Base-by-base conservation (phyloP, 1,284 basidiomycete genomes). In the Lentinula novae-zelandiae region DNA sequence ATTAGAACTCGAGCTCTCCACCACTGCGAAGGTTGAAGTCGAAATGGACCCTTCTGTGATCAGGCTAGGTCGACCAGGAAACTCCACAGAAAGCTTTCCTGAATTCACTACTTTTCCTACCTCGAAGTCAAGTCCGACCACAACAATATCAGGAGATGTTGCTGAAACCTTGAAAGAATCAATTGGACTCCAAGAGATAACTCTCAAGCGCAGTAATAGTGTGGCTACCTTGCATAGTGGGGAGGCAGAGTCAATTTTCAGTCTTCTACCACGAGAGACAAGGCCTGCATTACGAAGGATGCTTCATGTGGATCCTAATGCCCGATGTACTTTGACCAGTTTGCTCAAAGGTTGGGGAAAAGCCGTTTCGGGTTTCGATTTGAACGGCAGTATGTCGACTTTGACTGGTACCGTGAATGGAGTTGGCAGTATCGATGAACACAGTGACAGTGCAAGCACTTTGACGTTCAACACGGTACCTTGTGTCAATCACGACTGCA, bases 161-260 rank as follows among this genome's bases (percentile, higher is more conserved):
- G 31, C 63, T 67, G 38, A 69, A 69, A 42, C 62, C 64, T 4
- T 67, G 60, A 50, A 60, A 53, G 53, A 60, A 42, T 13, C 62
- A 64, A 20, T 61, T 65, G n/a, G 64, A 65, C 31, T 65, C 65
- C 48, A 62, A 64, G 8, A 33, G 36, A 60, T 69, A 36, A 64
- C 69, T n/a, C 78, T 88, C 64, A 68, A 81, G 65, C 79, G 87
- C 66, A 76, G 83, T 58, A 82, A 86, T 72, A 82, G 83, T 70
- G 81, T 90, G 65, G 76, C 82, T 60, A 93, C 95, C n/a, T 90
- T 87, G 82, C 82, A 90, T 72, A 82, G 77, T n/a, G 92, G 90
- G 48, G 92, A 93, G 7, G 90, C 93, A n/a, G 96, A 98, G 74
- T 95, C 93, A 36, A 97, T 99, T 71, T 99, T 99, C 83, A 86